These are phyloP conservation scores for Lichtheimia ramosa DNA, from an alignment of 371 early-diverging fungal genomes.

Conservation along the genomic window DNA sequence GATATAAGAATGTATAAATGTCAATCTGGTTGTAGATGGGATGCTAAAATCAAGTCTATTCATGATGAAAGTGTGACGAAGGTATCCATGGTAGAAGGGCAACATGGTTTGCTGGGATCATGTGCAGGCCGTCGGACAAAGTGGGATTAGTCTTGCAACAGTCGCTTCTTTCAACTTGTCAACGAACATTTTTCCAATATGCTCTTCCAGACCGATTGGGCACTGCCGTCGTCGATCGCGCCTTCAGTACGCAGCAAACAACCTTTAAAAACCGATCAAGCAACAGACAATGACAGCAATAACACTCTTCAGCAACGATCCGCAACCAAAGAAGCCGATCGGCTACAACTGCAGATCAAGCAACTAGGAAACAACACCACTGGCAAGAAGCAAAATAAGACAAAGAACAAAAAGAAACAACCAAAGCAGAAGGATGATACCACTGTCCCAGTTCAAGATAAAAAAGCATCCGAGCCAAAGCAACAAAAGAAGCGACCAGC, in stretches of 20 bases:
- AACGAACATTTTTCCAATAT: no score
- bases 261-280: neutral
- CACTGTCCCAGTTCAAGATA: slow-evolving; percentile 5
- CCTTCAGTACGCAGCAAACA: neutral
- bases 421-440: neutral
- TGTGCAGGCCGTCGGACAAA: no score
- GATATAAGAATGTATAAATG: no score
- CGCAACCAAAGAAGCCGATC: slow-evolving; percentile 29
- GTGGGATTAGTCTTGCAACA: no score
- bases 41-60: no score
- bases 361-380: slow-evolving; percentile 14
- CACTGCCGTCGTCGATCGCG: slow-evolving; percentile 3
- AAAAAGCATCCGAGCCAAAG: neutral
- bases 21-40: no score
- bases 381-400: slow-evolving; percentile 2
- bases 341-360: slow-evolving; percentile 27
- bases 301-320: neutral
- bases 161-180: no score
- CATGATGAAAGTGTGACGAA: no score
- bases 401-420: slow-evolving; percentile 12
- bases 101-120: no score
- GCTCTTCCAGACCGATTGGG: neutral
- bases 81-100: no score
- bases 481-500: slow-evolving; percentile 4
- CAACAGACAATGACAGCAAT: neutral